Conservation (phyloP, 257 asterid species). For the Nyctanthes arbortristis region DNA sequence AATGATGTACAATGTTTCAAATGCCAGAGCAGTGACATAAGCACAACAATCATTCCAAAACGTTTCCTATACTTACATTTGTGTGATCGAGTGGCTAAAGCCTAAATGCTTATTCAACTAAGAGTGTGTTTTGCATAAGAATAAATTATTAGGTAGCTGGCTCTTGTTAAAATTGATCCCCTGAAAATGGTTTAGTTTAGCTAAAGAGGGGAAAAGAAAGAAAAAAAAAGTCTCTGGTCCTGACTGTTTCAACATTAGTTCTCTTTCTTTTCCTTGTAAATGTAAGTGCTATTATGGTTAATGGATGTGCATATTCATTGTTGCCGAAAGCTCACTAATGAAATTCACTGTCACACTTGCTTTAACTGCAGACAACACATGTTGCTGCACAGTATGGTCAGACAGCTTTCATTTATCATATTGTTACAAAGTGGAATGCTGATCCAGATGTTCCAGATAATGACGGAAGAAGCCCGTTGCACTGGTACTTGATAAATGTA, state of each 20-base stretch:
- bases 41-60: background rate
- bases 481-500: conserved; percentile 84
- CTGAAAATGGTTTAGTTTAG: background rate
- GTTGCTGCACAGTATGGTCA: conserved; percentile 99
- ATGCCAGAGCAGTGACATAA: too few relatives aligned
- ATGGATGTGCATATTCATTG: too few relatives aligned
- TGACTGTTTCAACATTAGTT: background rate
- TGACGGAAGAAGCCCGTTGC: conserved; percentile 98
- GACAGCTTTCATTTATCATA: conserved; percentile 79
- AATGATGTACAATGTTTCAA: too few relatives aligned
- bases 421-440: conserved; percentile 96
- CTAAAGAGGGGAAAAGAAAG: background rate
- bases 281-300: background rate
- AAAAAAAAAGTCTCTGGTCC: background rate
- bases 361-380: conserved; percentile 74
- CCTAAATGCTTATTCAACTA: too few relatives aligned
- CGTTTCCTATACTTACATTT: conserved; percentile 2
- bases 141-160: background rate
- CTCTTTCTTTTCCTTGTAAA: background rate
- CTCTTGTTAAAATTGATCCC: background rate
- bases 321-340: conserved; percentile 20
- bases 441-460: conserved; percentile 95
- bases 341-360: conserved; percentile 21
- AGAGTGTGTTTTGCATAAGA: too few relatives aligned
- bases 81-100: background rate